Base-by-base conservation (phyloP, 2,329 filamentous ascomycete genomes). In the Ophiognomonia clavigignenti-juglandacearum region DNA sequence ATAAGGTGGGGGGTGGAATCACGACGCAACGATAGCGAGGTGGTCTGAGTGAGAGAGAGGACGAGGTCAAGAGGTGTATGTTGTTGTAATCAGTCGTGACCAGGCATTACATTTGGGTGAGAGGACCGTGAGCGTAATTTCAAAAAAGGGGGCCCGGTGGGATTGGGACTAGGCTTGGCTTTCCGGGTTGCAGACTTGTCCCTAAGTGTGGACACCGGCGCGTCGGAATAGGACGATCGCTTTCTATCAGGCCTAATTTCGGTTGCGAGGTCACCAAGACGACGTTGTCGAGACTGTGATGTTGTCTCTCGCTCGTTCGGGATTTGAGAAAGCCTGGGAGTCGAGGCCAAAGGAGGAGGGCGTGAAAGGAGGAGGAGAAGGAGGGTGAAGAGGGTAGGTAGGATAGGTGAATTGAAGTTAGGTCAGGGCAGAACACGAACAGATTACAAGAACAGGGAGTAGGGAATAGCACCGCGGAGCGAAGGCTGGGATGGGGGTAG, bases 81-180 rank as follows among this genome's bases (percentile, higher is more conserved):
- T 39, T 31, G 48, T 56, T 49, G 52, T 53, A 47, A 43, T 61
- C 59, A 61, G 57, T 53, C 54, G 57, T 56, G 46, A 51, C 47
- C 54, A 53, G 56, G 55, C 59, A 61, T 61, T 51, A 53, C 54
- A 50, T 55, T 48, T 46, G 45, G 50, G 24, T n/a, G n/a, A n/a
- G 34, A 45, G 43, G 43, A 20, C 43, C 47, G 52, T 47, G 31
- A 43, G 40, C 34, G 49, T 41, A 44, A 47, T 48, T 49, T 44
- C 43, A 45, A 41, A 43, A 53, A 50, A 48, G 47, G 45, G 45
- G 45, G 43, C 44, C 44, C 43, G n/a, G n/a, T n/a, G n/a, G n/a
- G n/a, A 39, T 23, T 45, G 41, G 45, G 45, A 49, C 41, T 43
- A 40, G 45, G 32, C 39, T 42, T 36, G 39, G 39, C 45, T 26